A percentile compares a stretch with the other conserved stretches of the same genome.
These are phyloP conservation scores for Anisodus acutangulus DNA, from an alignment of 257 asterid species.

Conservation along the genomic window DNA sequence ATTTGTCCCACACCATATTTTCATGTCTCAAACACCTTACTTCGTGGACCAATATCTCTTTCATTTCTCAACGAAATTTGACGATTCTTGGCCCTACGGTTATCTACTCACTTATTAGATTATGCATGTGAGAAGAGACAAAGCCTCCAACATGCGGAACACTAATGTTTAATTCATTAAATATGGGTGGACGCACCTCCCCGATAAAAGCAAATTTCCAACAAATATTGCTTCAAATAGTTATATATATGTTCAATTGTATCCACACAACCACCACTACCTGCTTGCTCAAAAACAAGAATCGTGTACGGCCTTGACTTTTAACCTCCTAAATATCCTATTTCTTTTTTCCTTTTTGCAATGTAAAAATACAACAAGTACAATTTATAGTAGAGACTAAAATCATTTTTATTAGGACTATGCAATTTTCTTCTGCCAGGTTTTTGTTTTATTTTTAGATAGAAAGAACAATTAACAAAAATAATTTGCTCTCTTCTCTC, in stretches of 20 bases:
- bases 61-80: too few relatives aligned
- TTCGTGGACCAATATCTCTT: too few relatives aligned
- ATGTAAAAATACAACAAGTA: neutral
- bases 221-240: neutral
- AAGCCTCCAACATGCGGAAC: too few relatives aligned
- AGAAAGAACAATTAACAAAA: too few relatives aligned
- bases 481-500: neutral
- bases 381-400: neutral
- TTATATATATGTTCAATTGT: neutral
- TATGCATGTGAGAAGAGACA: too few relatives aligned
- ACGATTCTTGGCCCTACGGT: too few relatives aligned
- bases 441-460: neutral
- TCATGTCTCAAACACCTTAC: too few relatives aligned
- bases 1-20: too few relatives aligned
- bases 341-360: neutral
- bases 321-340: neutral
- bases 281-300: neutral
- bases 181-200: too few relatives aligned
- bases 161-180: too few relatives aligned
- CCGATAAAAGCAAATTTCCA: too few relatives aligned
- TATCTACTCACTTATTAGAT: too few relatives aligned
- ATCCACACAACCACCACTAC: neutral
- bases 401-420: neutral
- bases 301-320: neutral
- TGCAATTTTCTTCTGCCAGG: neutral